Percentiles rank a stretch among this genome's conserved stretches.
These are phyloP conservation scores for Claviceps digitariae DNA, from an alignment of 2,329 filamentous ascomycete genomes.

Conservation along the genomic window DNA sequence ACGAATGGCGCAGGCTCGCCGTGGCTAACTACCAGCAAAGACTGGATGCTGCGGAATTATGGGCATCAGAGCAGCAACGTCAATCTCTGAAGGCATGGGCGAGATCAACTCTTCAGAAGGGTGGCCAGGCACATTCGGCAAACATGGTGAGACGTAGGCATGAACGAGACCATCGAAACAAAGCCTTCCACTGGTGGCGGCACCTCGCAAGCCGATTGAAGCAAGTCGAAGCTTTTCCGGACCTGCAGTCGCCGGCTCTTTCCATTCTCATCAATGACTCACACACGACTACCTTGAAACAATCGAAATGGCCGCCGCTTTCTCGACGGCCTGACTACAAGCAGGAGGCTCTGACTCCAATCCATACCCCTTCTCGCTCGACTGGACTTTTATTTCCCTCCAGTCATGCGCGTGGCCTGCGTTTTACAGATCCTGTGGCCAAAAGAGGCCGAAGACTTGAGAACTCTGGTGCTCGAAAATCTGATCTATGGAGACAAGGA, in stretches of 20 bases:
- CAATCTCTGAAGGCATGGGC: conserved; percentile 23
- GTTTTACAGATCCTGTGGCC: conserved; percentile 18
- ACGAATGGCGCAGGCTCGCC: conserved; percentile 8
- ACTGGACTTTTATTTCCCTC: conserved; percentile 27
- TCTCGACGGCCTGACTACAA: conserved; percentile 11
- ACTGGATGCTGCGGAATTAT: conserved; percentile 17
- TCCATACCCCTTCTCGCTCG: conserved; percentile 34
- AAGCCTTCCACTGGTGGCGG: conserved; percentile 20
- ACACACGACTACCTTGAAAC: conserved; percentile 14
- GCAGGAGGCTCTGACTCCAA: conserved; percentile 10
- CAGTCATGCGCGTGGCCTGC: conserved; percentile 15
- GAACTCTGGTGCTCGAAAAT: neutral
- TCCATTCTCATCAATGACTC: neutral
- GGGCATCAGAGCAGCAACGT: conserved; percentile 18
- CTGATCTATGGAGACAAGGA: neutral
- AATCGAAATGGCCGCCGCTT: conserved; percentile 13
- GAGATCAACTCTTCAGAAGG: conserved; percentile 22
- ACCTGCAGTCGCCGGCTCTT: neutral
- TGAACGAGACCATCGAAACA: conserved; percentile 18
- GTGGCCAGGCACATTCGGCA: conserved; percentile 25
- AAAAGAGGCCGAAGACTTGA: conserved; percentile 17
- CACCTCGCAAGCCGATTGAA: conserved; percentile 10
- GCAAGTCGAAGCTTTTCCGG: neutral
- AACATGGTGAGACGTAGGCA: conserved; percentile 18
- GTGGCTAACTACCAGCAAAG: conserved; percentile 12